Evolutionary conservation across 768 basidiomycete species (phyloP), one percentile per base, ranked within the genome.

Genomic region (Rhodocollybia butyracea): DNA sequence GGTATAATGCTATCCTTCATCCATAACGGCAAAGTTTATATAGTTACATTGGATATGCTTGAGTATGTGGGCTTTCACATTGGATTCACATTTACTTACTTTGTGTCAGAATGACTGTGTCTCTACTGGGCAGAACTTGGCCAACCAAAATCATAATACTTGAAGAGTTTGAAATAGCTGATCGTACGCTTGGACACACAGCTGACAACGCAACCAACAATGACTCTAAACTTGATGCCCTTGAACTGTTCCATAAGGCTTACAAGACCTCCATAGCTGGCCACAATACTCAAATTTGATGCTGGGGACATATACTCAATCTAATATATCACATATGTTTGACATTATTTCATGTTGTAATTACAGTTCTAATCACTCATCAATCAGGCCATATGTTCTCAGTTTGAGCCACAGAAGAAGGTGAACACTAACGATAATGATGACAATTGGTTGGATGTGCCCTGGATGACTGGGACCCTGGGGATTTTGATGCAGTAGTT

Each of bases 171-270:
- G 13, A 34, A n/a, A 50, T 50, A 19, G 47, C 47, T 10, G 47
- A 30, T 4, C 47, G 47, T 15, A 50, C 47, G n/a, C 47, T 50
- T 29, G 47, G 47, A 8, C 47, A 50, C 31, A 30, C 47, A 31
- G 47, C 22, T 21, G 29, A 50, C 29, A 50, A 34, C 15, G 47
- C 47, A 26, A 26, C 47, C 24, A 50, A 50, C 29, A 50, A 50
- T 29, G 47, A 50, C 26, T 11, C 11, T 19, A 50, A 26, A 29
- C 47, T 50, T 29, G 29, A 50, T 34, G 29, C 13, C 11, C 29
- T 50, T 19, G 47, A 50, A 19, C n/a, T 21, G 10, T 29, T 50
- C 8, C 31, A 50, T 30, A 8, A 19, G 22, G 29, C 22, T 7
- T 26, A 30, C 47, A 13, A 50, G 21, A 29, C 19, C 11, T 50